A percentile compares a stretch with the other conserved stretches of the same genome.
Conservation (phyloP, 2,329 filamentous ascomycete genomes). For the Alternaria ventricosa region DNA sequence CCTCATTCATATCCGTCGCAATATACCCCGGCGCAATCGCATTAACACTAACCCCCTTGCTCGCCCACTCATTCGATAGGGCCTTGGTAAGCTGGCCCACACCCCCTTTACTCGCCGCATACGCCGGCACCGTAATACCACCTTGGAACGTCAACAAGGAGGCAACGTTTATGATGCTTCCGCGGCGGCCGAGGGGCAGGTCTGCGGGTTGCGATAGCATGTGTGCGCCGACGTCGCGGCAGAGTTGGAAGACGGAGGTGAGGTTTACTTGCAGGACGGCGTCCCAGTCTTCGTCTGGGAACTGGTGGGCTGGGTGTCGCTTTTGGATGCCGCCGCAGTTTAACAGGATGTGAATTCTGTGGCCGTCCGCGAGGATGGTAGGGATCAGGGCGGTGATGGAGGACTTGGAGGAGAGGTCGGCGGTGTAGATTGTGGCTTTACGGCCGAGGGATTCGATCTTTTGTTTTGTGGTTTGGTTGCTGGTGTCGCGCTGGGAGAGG, state of each 20-base stretch:
- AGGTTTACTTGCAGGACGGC: constrained; percentile 88
- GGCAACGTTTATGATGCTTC: constrained; percentile 83
- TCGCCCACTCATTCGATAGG: constrained; percentile 84
- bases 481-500: constrained; percentile 59
- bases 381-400: constrained; percentile 69
- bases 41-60: constrained; percentile 82
- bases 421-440: constrained; percentile 70
- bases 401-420: constrained; percentile 68
- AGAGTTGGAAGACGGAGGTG: constrained; percentile 77
- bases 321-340: constrained; percentile 89
- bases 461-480: constrained; percentile 64
- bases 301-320: constrained; percentile 75
- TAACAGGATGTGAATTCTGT: constrained; percentile 76
- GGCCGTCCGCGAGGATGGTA: constrained; percentile 65
- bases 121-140: constrained; percentile 86
- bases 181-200: constrained; percentile 61
- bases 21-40: constrained; percentile 91
- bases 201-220: constrained; percentile 67
- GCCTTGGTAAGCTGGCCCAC: constrained; percentile 85
- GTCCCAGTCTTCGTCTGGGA: constrained; percentile 79
- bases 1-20: constrained; percentile 92
- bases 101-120: constrained; percentile 84
- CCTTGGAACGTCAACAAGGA: constrained; percentile 85
- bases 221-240: constrained; percentile 78
- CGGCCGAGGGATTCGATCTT: constrained; percentile 70